Conservation (phyloP, 2,329 filamentous ascomycete genomes). For the Penicillium sclerotigenum region DNA sequence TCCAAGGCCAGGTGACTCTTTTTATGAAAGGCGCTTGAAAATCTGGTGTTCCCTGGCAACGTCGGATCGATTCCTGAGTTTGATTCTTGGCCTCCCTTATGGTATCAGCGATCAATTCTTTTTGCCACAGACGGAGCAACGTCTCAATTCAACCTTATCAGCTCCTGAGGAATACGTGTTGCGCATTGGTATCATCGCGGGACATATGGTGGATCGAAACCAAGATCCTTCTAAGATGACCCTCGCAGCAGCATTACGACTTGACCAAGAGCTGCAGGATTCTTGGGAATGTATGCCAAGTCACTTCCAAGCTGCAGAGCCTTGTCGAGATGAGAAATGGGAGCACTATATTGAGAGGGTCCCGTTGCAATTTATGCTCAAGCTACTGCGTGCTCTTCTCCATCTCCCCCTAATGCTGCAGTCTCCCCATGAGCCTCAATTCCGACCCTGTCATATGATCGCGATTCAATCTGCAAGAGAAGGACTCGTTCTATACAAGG, state of each 20-base stretch:
- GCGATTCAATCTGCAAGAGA: slow-evolving; percentile 45
- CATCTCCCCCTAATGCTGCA: slow-evolving; percentile 50
- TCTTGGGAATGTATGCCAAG: slow-evolving; percentile 30
- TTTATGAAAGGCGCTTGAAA: slow-evolving; percentile 33
- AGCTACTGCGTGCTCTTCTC: slow-evolving; percentile 40
- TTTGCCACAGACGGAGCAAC: slow-evolving; percentile 28
- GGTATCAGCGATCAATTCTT: slow-evolving; percentile 35
- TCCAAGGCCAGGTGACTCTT: slow-evolving; percentile 22
- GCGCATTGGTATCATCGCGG: slow-evolving; percentile 35
- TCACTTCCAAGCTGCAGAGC: slow-evolving; percentile 30
- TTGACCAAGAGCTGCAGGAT: slow-evolving; percentile 44
- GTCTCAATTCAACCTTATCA: slow-evolving; percentile 15
- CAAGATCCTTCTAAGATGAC: slow-evolving; percentile 35
- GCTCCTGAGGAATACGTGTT: slow-evolving; percentile 30
- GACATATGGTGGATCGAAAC: slow-evolving; percentile 44
- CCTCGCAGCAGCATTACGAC: slow-evolving; percentile 39
- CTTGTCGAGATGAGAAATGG: slow-evolving; percentile 17
- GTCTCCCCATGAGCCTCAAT: slow-evolving; percentile 35
- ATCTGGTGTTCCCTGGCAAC: slow-evolving; percentile 44
- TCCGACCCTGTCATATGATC: slow-evolving; percentile 38
- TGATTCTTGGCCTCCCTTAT: slow-evolving; percentile 55
- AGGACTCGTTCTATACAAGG: slow-evolving; percentile 40
- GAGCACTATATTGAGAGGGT: slow-evolving; percentile 34
- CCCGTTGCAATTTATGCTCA: slow-evolving; percentile 41
- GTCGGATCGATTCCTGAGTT: slow-evolving; percentile 51